Base-by-base conservation (phyloP, 2,329 filamentous ascomycete species). In the Fusarium annulatum region DNA sequence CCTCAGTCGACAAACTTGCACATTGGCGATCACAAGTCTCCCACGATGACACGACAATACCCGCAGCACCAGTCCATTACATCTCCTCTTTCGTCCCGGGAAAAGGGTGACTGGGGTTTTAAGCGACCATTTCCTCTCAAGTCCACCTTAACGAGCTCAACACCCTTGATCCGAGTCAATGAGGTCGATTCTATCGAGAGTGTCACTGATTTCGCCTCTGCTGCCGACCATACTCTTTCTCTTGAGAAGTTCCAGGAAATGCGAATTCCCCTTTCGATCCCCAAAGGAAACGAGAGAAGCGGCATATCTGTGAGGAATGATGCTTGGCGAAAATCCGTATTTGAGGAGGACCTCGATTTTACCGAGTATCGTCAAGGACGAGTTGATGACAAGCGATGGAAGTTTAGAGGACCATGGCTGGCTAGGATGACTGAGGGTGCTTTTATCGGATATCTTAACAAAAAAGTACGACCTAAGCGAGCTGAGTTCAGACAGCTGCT, bases 71-170 rank as follows among this genome's bases (percentile, higher is more conserved):
- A 96, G 80, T 90, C 95, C 70, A 93, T 98, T 79, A 91, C 92
- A 19, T 95, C 94, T 1, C 92, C 94, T 10, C 85, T 88, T 49
- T 88, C 90, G 23, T 95, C 95, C 12, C 88, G 94, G 30, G 85
- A 87, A 45, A 90, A 90, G 79, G 96, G 96, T 41, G 96, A 98
- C 79, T 98, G 96, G 95, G 96, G 96, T 19, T 85, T 98, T 77
- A 98, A 98, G 85, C 88, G 96, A 62, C 88, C 94, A 2, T 86
- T 98, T 10, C 96, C 96, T 3, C 84, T 92, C 14, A 92, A 92
- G 80, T 91, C 92, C 7, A 95, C 94, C 9, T 89, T 90, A 26
- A 89, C 90, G 61, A 91, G 90, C 11, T 90, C 91, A 11, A 91
- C 91, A n/a, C 93, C 95, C 15, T 86, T 93, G 56, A 88, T 97